phyloP scores from a whole-genome alignment of 2,329 filamentous ascomycete genomes.

The Fusarium begoniae region DNA sequence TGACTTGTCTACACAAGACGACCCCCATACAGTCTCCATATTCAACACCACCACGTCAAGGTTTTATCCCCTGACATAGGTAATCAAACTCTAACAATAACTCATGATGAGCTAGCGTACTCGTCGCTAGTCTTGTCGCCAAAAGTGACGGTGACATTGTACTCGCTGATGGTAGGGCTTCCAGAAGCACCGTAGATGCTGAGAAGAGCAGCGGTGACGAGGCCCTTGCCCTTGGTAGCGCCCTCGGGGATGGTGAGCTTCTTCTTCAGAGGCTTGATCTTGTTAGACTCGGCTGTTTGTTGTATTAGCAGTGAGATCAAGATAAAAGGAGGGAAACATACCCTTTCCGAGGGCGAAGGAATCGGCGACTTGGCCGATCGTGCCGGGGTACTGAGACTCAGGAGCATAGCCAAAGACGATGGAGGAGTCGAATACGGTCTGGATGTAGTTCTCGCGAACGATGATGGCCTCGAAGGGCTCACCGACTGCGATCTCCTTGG shows the following conservation, averaged over 20 bases:
- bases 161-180: slow-evolving; percentile 35
- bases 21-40: slow-evolving; percentile 4
- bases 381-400: slow-evolving; percentile 36
- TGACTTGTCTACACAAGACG: not conserved
- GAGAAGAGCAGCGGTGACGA: slow-evolving; percentile 41
- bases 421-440: slow-evolving; percentile 55
- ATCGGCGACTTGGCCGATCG: slow-evolving; percentile 43
- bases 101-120: slow-evolving; percentile 25
- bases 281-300: slow-evolving; percentile 12
- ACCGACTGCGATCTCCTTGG: slow-evolving; percentile 51
- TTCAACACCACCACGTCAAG: slow-evolving; percentile 8
- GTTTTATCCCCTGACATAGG: not conserved
- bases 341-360: slow-evolving; percentile 51
- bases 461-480: slow-evolving; percentile 52
- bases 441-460: slow-evolving; percentile 54
- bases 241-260: slow-evolving; percentile 38
- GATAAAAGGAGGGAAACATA: slow-evolving; percentile 13
- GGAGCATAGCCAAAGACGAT: slow-evolving; percentile 53
- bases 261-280: slow-evolving; percentile 43
- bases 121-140: slow-evolving; percentile 35
- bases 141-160: slow-evolving; percentile 38
- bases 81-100: not conserved
- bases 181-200: slow-evolving; percentile 44
- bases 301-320: not conserved
- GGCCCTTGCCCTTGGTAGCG: slow-evolving; percentile 34